These are phyloP conservation scores for Caloboletus inedulis DNA, from an alignment of 1,284 basidiomycete species.

Conservation along the genomic window DNA sequence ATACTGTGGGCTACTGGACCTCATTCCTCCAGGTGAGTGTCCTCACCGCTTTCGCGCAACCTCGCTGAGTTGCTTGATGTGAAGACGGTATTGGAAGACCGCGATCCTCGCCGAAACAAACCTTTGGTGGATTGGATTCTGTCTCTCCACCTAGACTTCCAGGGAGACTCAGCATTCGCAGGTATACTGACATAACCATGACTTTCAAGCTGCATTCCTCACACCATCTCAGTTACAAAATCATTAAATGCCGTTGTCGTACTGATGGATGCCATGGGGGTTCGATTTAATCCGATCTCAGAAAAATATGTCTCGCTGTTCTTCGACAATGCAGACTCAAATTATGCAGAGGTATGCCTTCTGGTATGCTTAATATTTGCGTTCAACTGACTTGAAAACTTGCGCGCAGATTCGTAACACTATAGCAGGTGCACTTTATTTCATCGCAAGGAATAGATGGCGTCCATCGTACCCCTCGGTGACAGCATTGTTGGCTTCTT, in stretches of 20 bases:
- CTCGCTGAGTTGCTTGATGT: constrained; percentile 7
- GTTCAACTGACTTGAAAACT: constrained; percentile 5
- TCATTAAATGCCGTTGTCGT: constrained; percentile 57
- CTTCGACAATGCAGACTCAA: constrained; percentile 74
- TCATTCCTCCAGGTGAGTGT: constrained; percentile 52
- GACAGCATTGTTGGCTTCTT: constrained; percentile 62
- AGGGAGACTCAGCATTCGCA: constrained; percentile 72
- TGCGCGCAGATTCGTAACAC: constrained; percentile 63
- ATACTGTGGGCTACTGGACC: constrained; percentile 78
- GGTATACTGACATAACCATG: constrained; percentile 44
- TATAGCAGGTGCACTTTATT: constrained; percentile 67
- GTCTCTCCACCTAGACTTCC: constrained; percentile 76
- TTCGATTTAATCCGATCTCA: constrained; percentile 63
- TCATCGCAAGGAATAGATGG: constrained; percentile 64
- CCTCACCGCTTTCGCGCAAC: background rate
- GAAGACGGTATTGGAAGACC: constrained; percentile 46
- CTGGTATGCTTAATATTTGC: background rate
- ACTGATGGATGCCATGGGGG: constrained; percentile 56
- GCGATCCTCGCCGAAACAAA: constrained; percentile 84
- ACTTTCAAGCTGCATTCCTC: constrained; percentile 1
- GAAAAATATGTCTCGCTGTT: constrained; percentile 69
- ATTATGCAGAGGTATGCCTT: constrained; percentile 73
- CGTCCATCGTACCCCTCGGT: constrained; percentile 74
- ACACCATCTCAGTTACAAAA: constrained; percentile 57
- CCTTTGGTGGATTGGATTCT: constrained; percentile 80